Base-by-base conservation (phyloP, 1,139 yeast genomes). In the Zygosaccharomyces sapae region DNA sequence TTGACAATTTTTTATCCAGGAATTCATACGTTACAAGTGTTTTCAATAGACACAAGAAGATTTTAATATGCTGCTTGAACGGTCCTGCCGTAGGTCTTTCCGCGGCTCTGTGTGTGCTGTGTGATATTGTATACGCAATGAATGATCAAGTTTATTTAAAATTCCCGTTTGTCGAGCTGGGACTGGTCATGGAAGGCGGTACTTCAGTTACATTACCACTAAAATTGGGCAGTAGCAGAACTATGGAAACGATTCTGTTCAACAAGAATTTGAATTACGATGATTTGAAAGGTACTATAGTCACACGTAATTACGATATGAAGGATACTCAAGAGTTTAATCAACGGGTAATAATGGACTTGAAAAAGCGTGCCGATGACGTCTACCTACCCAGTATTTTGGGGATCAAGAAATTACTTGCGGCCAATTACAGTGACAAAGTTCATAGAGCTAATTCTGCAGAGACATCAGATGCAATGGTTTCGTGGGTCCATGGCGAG, bases 61-160 rank as follows among this genome's bases (percentile, higher is more conserved):
- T 87, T 4, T 70, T 88, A 45, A 83, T 83, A 22, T 80, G 81
- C 34, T 90, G 92, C 9, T 72, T 88, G 51, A 88, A 88, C 59
- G 96, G 97, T 1, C 96, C 96, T 0, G 95, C 81, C 9, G 78
- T 88, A 54, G 97, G 97, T 0, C 74, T 88, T 52, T 71, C 82
- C 38, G 81, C 94, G 3, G 89, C 90, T 0, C 68, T 88, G 45
- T 83, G 87, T 25, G 79, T 85, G 20, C 71, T 85, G 51, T 81
- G 87, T 65, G 97, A 88, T 66, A 74, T 88, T 56, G 74, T 88
- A 29, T 86, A 86, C 60, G 85, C 84, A 19, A 76, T 72, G 57
- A 80, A 83, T 54, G 81, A 78, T 48, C 72, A 79, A 49, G 77
- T 83, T 45, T 85, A 73, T 65, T 55, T 85, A 50, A 74, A 83